Conservation (phyloP, 2,329 filamentous ascomycete species). For the Paecilomyces dactylethromorphus region DNA sequence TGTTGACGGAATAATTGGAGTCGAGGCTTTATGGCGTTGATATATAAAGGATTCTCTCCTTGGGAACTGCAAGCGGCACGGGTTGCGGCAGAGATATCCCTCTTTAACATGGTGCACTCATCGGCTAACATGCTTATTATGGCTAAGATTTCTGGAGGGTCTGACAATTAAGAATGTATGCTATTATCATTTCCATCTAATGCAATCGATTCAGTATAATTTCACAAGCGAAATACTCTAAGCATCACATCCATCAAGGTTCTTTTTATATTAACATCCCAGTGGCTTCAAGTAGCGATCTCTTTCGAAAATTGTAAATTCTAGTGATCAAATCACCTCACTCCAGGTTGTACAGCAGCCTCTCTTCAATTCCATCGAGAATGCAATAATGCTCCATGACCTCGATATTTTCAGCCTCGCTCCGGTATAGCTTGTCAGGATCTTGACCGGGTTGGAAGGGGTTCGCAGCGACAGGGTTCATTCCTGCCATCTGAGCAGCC, state of each 20-base stretch:
- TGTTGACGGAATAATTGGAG: neutral
- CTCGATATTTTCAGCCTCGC: slow-evolving; percentile 89
- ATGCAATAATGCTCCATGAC: slow-evolving; percentile 93
- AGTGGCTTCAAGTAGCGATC: slow-evolving; percentile 7
- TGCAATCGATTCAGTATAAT: neutral
- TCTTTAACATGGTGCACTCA: neutral
- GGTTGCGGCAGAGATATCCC: neutral
- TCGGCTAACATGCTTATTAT: neutral
- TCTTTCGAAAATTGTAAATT: neutral
- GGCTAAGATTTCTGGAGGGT: neutral
- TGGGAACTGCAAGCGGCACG: neutral
- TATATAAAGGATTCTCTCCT: neutral
- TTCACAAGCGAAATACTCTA: neutral
- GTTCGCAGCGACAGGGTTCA: slow-evolving; percentile 59
- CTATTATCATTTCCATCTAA: neutral
- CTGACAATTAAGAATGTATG: neutral
- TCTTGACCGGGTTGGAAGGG: slow-evolving; percentile 92
- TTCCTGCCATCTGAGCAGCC: slow-evolving; percentile 72
- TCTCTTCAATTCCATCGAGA: slow-evolving; percentile 78
- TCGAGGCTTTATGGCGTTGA: neutral
- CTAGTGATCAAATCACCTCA: slow-evolving; percentile 7
- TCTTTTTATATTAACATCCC: neutral
- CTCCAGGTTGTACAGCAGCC: slow-evolving; percentile 56
- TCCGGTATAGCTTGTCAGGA: slow-evolving; percentile 89
- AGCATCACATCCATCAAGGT: neutral